Evolutionary conservation across 768 basidiomycete genomes (phyloP).

Genomic region (Sarcodon aspratus): DNA sequence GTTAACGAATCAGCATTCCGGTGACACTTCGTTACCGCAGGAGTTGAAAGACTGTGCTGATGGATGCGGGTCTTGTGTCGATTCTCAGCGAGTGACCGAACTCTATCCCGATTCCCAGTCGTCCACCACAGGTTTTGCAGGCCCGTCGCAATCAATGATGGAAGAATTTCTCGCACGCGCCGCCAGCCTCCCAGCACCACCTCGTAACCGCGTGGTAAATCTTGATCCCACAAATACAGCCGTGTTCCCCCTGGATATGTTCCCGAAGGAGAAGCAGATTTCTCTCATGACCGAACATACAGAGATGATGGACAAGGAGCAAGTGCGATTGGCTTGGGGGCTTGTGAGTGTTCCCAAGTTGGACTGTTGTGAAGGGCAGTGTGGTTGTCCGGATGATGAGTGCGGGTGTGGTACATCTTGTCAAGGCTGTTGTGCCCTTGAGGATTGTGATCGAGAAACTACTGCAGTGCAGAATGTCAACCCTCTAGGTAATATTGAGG

Average conservation of each 20-base stretch:
- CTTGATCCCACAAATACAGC: conserved; percentile 43
- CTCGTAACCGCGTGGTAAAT: conserved; percentile 24
- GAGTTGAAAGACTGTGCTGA: conserved; percentile 28
- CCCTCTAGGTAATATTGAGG: no score
- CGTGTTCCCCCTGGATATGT: conserved; percentile 28
- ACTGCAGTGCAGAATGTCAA: no score
- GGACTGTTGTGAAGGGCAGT: conserved; percentile 54
- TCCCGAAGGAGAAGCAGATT: conserved; percentile 11
- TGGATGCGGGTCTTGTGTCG: conserved; percentile 54
- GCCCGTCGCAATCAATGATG: conserved; percentile 19
- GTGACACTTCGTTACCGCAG: conserved; percentile 8
- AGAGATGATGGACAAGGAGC: conserved; percentile 22
- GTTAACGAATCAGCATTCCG: conserved; percentile 20
- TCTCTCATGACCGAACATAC: not conserved
- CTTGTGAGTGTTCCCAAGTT: conserved; percentile 50
- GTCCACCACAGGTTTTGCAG: conserved; percentile 3
- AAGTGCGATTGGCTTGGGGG: conserved; percentile 32
- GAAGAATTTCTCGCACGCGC: conserved; percentile 59
- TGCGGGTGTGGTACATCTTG: conserved; percentile 53
- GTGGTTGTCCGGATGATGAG: conserved; percentile 39
- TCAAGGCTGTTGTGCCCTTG: conserved; percentile 32
- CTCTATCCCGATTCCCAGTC: conserved; percentile 15
- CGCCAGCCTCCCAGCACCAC: conserved; percentile 56
- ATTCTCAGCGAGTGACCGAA: conserved; percentile 32
- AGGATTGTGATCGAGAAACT: no score